Base-by-base conservation (phyloP, 2,329 filamentous ascomycete species). In the Xylaria multiplex region DNA sequence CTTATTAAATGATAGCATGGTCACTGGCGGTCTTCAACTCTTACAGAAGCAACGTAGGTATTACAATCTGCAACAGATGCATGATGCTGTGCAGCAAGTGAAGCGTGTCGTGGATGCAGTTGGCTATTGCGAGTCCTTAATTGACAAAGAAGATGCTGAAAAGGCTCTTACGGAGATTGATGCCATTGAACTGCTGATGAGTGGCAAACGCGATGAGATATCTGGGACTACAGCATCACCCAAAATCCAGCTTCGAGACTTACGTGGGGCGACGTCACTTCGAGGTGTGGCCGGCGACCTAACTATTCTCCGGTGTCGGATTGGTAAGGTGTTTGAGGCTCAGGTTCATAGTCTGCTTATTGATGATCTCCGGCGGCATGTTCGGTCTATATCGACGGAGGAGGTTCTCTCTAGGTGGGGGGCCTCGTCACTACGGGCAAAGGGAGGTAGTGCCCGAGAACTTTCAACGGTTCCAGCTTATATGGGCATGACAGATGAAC, bases 341-440 rank as follows among this genome's bases (percentile, higher is more conserved):
- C 89, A 90, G 53, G 96, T 98, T 73, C 83, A 95, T 37, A 87
- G 88, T 65, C 87, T 91, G 27, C 83, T 99, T n/a, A 84, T 97
- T 19, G 49, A 37, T 19, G 49, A 52, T 27, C 49, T 98, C 40
- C 88, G 91, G 58, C 84, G 85, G 22, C 95, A 98, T 76, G 84
- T 93, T 32, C 89, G 91, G 61, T 87, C 84, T 4, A 90, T 96
- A 2, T 88, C 93, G 1, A 80, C 82, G 1, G 81, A 88, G 37
- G 90, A 92, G 53, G 95, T 96, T 2, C 81, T 98, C 19, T 89
- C 92, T 72, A 87, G 95, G 71, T 97, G 95, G 93, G 92, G 90
- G 61, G 88, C 86, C 70, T 88, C 93, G 19, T 91, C 91, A 30
- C 86, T 90, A 73, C 87, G 93, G 65, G 84, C 88, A 46, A 88